A percentile compares a stretch with the other conserved stretches of the same genome.
Conservation (phyloP, 306 rosid genomes). For the Malus orientalis region DNA sequence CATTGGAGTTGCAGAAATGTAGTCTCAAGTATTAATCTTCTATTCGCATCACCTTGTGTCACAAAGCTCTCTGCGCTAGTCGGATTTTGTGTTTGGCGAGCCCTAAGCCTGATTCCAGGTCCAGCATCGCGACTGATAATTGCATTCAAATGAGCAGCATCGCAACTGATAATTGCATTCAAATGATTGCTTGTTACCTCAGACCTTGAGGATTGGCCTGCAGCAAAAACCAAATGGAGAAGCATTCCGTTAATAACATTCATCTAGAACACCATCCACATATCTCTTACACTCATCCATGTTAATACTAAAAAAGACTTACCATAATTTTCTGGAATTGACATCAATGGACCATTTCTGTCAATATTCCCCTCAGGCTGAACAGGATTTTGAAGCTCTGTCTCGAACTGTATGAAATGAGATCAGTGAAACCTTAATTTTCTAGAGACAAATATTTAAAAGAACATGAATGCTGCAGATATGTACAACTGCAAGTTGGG, state of each 20-base stretch:
- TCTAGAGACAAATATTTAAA: not conserved
- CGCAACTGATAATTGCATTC: constrained; percentile 2
- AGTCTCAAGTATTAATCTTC: constrained; percentile 42
- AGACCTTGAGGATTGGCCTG: constrained; percentile 21
- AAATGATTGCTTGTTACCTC: constrained; percentile 28
- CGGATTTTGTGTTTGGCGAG: constrained; percentile 23
- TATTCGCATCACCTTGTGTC: constrained; percentile 44
- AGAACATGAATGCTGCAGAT: not conserved
- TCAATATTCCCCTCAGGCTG: constrained; percentile 18
- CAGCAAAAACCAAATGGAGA: constrained; percentile 21
- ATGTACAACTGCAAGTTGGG: not conserved
- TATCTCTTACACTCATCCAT: constrained; percentile 16
- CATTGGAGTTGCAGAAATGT: not conserved
- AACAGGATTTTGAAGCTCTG: constrained; percentile 16
- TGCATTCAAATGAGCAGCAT: constrained; percentile 5
- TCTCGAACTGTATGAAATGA: constrained; percentile 20
- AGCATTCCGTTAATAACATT: constrained; percentile 19
- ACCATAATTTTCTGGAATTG: constrained; percentile 23
- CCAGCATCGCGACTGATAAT: constrained; percentile 9
- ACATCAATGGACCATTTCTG: constrained; percentile 21
- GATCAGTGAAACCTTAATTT: not conserved
- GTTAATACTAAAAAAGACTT: not conserved
- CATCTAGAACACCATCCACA: constrained; percentile 6
- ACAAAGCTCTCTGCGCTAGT: not conserved
- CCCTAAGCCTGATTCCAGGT: constrained; percentile 35